These are phyloP conservation scores for Syncephalastrum contaminatum DNA, from an alignment of 371 early-diverging fungal species.

Conservation along the genomic window DNA sequence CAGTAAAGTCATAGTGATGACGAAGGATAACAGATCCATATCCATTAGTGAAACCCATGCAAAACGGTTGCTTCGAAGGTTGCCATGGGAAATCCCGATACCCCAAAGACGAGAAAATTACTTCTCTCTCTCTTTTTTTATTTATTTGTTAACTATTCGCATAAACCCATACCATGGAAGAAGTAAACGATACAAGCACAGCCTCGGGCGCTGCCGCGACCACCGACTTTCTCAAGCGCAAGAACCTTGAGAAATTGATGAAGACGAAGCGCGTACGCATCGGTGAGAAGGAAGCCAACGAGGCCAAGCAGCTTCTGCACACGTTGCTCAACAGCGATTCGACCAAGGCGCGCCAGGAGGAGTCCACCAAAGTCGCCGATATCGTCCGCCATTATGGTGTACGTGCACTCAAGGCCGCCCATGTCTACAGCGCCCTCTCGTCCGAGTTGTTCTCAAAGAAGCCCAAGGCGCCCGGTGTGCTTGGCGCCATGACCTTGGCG, in stretches of 20 bases:
- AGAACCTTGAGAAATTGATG: conserved; percentile 26
- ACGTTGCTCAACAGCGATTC: conserved; percentile 10
- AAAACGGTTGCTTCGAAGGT: too few relatives aligned
- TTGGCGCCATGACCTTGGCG: conserved; percentile 10
- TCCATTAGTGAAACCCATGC: too few relatives aligned
- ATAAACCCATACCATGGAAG: too few relatives aligned
- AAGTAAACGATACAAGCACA: conserved; percentile 28
- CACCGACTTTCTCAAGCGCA: conserved; percentile 39
- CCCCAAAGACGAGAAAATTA: too few relatives aligned
- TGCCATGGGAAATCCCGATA: too few relatives aligned
- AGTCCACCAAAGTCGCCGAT: conserved; percentile 9
- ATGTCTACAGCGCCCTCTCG: conserved; percentile 17
- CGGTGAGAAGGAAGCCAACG: conserved; percentile 42
- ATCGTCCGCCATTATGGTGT: conserved; percentile 17
- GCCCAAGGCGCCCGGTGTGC: conserved; percentile 5
- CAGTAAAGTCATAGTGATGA: too few relatives aligned
- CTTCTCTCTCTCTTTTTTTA: neutral
- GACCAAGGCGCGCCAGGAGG: conserved; percentile 11
- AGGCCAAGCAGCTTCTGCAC: conserved; percentile 16
- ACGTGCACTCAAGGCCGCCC: conserved; percentile 19
- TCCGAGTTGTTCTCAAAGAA: conserved; percentile 22
- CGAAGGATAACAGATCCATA: too few relatives aligned
- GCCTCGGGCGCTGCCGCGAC: conserved; percentile 39
- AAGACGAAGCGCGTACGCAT: conserved; percentile 39
- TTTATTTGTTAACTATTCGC: conserved; percentile 3